These are phyloP conservation scores for Endogone sp. DNA, from an alignment of 192 early-diverging fungal species.

Conservation along the genomic window DNA sequence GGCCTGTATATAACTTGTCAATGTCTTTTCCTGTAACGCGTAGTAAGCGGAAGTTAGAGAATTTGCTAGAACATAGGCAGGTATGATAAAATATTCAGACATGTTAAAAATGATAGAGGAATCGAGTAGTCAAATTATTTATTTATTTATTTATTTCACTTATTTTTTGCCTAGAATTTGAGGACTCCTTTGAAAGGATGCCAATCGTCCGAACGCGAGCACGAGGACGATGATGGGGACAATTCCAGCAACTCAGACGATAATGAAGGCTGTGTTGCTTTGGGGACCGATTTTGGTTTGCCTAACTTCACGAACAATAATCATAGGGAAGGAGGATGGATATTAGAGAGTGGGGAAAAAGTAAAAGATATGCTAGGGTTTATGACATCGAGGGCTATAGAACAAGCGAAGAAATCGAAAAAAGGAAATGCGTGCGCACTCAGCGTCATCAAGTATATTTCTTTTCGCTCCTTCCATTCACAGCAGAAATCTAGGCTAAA, in stretches of 20 bases:
- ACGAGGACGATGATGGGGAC: constrained; percentile 4
- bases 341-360: constrained; percentile 3
- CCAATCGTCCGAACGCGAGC: constrained; percentile 12
- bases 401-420: constrained; percentile 12
- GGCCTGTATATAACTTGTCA: neutral
- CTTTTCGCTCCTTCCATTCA: constrained; percentile 2
- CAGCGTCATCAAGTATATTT: constrained; percentile 7
- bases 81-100: neutral
- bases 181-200: constrained; percentile 8
- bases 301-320: neutral
- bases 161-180: constrained; percentile 11
- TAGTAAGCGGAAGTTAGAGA: constrained; percentile 8
- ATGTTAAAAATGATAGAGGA: neutral
- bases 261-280: neutral
- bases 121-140: neutral
- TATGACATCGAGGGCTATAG: constrained; percentile 5
- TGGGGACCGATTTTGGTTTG: neutral
- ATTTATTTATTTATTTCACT: neutral
- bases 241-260: neutral
- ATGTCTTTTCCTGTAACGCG: neutral
- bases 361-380: constrained; percentile 5
- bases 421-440: constrained; percentile 6
- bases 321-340: constrained; percentile 4
- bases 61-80: constrained; percentile 8
- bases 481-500: neutral